These are phyloP conservation scores for Entoloma clypeatum DNA, from an alignment of 1,284 basidiomycete genomes.

Conservation along the genomic window DNA sequence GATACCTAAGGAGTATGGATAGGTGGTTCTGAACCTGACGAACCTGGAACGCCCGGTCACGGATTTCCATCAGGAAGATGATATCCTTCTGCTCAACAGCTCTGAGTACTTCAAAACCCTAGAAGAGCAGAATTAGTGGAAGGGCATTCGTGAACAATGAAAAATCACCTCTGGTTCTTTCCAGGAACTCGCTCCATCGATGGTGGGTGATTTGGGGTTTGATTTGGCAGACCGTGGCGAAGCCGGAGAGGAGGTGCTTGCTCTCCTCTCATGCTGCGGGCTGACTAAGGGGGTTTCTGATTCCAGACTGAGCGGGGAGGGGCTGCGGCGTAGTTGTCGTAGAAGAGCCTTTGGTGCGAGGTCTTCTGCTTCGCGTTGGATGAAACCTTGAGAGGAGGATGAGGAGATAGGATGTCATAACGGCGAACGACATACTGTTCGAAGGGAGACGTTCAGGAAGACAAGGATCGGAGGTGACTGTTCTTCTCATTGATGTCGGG, in stretches of 20 bases:
- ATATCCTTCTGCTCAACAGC: constrained; percentile 74
- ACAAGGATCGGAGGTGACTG: constrained; percentile 49
- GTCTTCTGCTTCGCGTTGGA: constrained; percentile 62
- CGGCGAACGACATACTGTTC: constrained; percentile 40
- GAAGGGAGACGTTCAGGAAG: constrained; percentile 66
- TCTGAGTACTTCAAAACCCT: constrained; percentile 73
- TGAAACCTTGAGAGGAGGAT: constrained; percentile 46
- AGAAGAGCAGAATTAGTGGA: constrained; percentile 7
- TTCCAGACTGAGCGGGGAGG: constrained; percentile 17
- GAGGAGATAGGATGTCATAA: constrained; percentile 12
- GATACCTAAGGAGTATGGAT: constrained; percentile 5
- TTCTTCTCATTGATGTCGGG: constrained; percentile 27
- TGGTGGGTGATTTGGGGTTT: constrained; percentile 10
- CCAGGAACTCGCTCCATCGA: constrained; percentile 34
- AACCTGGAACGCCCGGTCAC: constrained; percentile 75
- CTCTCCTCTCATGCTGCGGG: constrained; percentile 17
- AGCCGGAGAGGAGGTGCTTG: constrained; percentile 25
- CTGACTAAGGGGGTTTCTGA: constrained; percentile 5
- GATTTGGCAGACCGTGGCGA: constrained; percentile 23
- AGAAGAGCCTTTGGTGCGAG: constrained; percentile 51
- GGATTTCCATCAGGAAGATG: constrained; percentile 72
- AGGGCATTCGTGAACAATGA: neutral
- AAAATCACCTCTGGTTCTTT: constrained; percentile 57
- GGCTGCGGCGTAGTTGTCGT: constrained; percentile 26
- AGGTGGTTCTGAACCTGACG: constrained; percentile 20